Evolutionary conservation across 106 monocot species (phyloP).

Genomic region (Dendrobium officinale): DNA sequence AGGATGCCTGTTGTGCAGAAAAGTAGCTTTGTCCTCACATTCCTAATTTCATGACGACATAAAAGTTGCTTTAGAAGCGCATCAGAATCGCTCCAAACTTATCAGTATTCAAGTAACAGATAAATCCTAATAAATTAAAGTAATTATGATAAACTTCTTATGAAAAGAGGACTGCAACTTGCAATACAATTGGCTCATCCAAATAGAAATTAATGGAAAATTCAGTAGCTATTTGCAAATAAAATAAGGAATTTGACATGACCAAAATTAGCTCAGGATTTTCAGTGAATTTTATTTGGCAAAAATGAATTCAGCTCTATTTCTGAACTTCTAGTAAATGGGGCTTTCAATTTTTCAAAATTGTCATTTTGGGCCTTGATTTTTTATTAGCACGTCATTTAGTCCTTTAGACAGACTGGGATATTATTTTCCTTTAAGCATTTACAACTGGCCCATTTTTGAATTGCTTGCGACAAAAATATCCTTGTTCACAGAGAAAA

Average conservation of each 20-base stretch:
- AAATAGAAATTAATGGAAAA: background rate
- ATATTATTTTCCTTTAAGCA: no score
- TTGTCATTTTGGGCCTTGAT: background rate
- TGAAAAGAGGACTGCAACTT: background rate
- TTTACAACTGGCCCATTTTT: no score
- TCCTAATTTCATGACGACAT: constrained; percentile 34
- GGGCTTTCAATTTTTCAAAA: background rate
- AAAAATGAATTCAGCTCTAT: background rate
- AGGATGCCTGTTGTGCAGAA: constrained; percentile 99
- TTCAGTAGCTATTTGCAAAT: background rate
- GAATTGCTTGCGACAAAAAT: no score
- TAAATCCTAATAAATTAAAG: background rate
- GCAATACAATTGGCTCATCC: background rate
- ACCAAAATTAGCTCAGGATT: background rate
- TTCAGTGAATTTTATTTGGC: background rate
- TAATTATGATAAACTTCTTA: background rate
- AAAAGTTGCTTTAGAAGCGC: background rate
- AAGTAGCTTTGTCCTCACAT: constrained; percentile 86
- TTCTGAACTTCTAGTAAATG: background rate
- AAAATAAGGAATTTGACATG: background rate
- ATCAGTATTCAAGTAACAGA: background rate
- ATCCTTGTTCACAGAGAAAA: no score
- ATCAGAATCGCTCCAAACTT: background rate
- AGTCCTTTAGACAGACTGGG: no score
- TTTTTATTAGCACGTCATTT: background rate